Percentiles rank a stretch among this genome's conserved stretches.
These are phyloP conservation scores for Monilinia fructigena DNA, from an alignment of 2,329 filamentous ascomycete species.

Conservation along the genomic window DNA sequence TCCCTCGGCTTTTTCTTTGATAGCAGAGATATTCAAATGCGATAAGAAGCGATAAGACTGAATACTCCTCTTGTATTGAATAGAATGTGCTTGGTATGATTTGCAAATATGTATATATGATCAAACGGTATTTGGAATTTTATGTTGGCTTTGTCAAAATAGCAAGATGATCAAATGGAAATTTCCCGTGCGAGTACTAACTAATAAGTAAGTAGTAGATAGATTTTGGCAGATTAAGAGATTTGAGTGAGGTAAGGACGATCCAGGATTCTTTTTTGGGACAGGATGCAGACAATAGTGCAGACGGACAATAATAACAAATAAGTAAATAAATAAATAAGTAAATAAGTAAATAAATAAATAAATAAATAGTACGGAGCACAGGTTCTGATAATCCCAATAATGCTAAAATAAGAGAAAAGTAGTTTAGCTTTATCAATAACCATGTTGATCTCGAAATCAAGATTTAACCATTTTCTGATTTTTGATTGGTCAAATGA, in stretches of 20 bases:
- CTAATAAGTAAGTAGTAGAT: neutral
- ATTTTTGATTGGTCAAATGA: neutral
- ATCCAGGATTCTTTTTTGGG: neutral
- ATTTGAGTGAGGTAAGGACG: neutral
- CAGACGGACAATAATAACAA: neutral
- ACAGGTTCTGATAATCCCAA: neutral
- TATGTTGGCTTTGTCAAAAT: neutral
- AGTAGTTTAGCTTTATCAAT: neutral
- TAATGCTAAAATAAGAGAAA: neutral
- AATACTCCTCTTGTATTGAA: constrained; percentile 1
- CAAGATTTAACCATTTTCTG: neutral
- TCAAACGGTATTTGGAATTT: neutral
- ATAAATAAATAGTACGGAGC: too few relatives aligned
- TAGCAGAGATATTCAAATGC: neutral
- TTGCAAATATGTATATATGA: neutral
- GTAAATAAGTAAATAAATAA: too few relatives aligned
- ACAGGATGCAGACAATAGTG: neutral
- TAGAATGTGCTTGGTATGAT: neutral
- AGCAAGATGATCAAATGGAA: neutral
- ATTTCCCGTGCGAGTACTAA: neutral
- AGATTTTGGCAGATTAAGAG: too few relatives aligned
- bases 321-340: too few relatives aligned
- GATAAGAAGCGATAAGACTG: constrained; percentile 17
- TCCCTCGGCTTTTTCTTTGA: neutral
- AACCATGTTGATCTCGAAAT: neutral